A percentile compares a stretch with the other conserved stretches of the same genome.
Evolutionary conservation across 23 red algal genomes (phyloP).

Genomic region (Chondrus crispus): DNA sequence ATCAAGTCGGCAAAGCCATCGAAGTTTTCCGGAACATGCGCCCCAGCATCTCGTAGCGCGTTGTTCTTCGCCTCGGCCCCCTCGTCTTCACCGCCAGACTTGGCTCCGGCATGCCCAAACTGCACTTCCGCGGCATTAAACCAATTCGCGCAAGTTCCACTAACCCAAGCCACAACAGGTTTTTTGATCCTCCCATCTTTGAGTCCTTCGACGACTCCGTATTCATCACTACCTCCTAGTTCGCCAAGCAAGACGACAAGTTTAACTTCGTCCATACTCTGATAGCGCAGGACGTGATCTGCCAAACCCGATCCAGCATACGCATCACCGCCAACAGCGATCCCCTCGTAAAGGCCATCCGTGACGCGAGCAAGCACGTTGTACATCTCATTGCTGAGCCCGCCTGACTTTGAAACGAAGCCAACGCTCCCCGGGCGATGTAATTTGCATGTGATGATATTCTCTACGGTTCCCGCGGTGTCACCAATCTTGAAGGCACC

Average conservation of each 20-base stretch:
- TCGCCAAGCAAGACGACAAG: constrained; percentile 97
- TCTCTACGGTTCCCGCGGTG: constrained; percentile 96
- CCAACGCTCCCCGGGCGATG: constrained; percentile 95
- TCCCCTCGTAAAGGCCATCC: constrained; percentile 93
- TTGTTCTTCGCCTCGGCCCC: constrained; percentile 84
- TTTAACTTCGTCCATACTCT: constrained; percentile 75
- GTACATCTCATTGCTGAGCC: constrained; percentile 99
- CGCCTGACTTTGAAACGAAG: constrained; percentile 97
- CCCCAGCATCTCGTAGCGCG: constrained; percentile 74
- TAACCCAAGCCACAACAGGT: constrained; percentile 95
- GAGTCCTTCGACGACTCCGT: constrained; percentile 72
- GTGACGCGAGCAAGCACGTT: constrained; percentile 87
- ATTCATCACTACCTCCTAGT: constrained; percentile 94
- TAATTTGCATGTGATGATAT: constrained; percentile 91
- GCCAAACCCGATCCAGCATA: constrained; percentile 86
- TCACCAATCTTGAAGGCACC: constrained; percentile 97
- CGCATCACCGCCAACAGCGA: constrained; percentile 97
- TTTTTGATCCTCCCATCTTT: constrained; percentile 80
- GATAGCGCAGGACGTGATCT: constrained; percentile 91
- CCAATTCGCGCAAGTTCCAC: constrained; percentile 91
- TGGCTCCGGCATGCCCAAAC: constrained; percentile 99
- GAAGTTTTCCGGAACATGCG: constrained; percentile 76
- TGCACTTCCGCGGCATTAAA: constrained; percentile 97
- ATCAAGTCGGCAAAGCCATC: constrained; percentile 77
- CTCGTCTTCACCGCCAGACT: constrained; percentile 72